A percentile compares a stretch with the other conserved stretches of the same genome.
Conservation (phyloP, 192 early-diverging fungal genomes). For the Jimgerdemannia flammicorona region DNA sequence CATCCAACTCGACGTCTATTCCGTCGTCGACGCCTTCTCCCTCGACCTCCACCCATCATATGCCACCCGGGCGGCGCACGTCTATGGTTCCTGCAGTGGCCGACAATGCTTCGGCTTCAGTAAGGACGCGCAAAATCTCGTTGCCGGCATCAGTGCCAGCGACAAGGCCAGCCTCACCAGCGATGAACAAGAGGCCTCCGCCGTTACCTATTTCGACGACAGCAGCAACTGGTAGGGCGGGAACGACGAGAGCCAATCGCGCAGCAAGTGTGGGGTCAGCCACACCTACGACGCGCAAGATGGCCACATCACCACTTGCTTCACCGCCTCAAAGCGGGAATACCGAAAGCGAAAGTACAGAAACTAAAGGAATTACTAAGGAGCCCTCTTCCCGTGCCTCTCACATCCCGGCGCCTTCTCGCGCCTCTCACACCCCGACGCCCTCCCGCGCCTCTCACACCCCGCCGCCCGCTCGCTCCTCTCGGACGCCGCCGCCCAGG, state of each 20-base stretch:
- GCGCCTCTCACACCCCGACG: too few relatives aligned
- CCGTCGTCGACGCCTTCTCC: conserved; percentile 7
- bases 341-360: not conserved
- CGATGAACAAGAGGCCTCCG: not conserved
- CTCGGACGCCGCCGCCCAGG: too few relatives aligned
- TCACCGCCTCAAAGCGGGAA: not conserved
- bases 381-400: too few relatives aligned
- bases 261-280: not conserved
- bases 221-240: not conserved
- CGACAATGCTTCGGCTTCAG: not conserved
- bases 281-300: not conserved
- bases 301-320: not conserved
- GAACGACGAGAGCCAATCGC: not conserved
- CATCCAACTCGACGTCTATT: not conserved
- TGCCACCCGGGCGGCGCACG: not conserved
- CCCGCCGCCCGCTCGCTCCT: too few relatives aligned
- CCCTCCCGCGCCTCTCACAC: too few relatives aligned
- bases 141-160: conserved; percentile 10
- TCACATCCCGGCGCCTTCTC: too few relatives aligned
- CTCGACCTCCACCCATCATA: not conserved
- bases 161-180: conserved; percentile 2
- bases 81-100: not conserved
- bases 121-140: not conserved
- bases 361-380: not conserved
- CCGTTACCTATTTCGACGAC: not conserved